Evolutionary conservation across 2,329 filamentous ascomycete species (phyloP).

Genomic region (Ascosphaera apis): DNA sequence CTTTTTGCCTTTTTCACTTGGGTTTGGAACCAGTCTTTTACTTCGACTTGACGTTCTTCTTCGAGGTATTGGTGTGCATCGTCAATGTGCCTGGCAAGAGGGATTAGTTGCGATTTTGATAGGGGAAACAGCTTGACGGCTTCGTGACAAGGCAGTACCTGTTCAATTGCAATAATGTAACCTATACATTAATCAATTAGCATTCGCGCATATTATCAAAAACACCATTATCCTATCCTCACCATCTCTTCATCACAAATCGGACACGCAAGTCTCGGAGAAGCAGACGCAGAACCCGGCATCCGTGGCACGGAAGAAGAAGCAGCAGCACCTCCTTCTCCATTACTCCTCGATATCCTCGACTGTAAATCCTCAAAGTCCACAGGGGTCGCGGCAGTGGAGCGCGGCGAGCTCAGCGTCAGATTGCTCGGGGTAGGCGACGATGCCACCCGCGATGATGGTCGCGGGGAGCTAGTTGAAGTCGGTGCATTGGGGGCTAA

Average conservation of each 20-base stretch:
- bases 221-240: constrained; percentile 8
- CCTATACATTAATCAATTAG: constrained; percentile 25
- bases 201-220: neutral
- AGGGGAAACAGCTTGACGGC: constrained; percentile 1
- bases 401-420: constrained; percentile 54
- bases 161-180: constrained; percentile 83
- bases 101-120: constrained; percentile 8
- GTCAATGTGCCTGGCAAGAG: constrained; percentile 43
- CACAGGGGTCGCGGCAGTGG: constrained; percentile 45
- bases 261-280: constrained; percentile 63
- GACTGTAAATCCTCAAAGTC: constrained; percentile 58
- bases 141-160: constrained; percentile 23
- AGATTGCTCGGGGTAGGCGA: constrained; percentile 49
- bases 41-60: constrained; percentile 72
- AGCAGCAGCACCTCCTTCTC: constrained; percentile 15
- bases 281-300: constrained; percentile 31
- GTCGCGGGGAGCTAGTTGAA: constrained; percentile 14
- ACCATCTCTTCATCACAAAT: constrained; percentile 99
- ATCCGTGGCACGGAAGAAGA: constrained; percentile 18
- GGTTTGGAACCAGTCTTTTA: constrained; percentile 91
- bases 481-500: constrained; percentile 40
- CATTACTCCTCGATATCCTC: constrained; percentile 49
- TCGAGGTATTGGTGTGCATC: constrained; percentile 78
- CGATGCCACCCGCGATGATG: constrained; percentile 23
- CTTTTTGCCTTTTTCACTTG: constrained; percentile 83